These are phyloP conservation scores for Protomyces macrosporus DNA, from an alignment of 1,139 yeast genomes.

Conservation along the genomic window DNA sequence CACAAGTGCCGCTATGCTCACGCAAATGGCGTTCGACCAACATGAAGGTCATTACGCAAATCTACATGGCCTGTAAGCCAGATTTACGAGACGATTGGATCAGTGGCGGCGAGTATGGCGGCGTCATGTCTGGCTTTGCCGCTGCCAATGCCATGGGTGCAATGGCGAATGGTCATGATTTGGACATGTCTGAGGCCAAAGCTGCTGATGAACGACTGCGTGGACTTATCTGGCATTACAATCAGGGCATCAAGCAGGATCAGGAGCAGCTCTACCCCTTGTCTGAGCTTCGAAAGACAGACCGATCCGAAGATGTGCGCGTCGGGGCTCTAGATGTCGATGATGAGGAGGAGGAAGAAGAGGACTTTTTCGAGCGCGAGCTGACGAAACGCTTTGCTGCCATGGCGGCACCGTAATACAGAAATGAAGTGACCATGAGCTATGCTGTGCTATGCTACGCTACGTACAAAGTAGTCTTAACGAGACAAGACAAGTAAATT, in stretches of 20 bases:
- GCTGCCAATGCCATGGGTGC: conserved; percentile 72
- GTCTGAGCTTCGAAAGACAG: not conserved
- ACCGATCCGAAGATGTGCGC: not conserved
- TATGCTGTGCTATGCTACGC: too few species aligned
- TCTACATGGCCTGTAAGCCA: conserved; percentile 68
- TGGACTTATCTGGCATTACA: not conserved
- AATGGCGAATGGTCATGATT: conserved; percentile 1
- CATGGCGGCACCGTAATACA: not conserved
- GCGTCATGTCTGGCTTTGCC: conserved; percentile 37
- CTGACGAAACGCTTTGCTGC: not conserved
- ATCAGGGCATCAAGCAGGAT: not conserved
- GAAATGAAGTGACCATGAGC: too few species aligned
- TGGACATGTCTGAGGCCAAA: not conserved
- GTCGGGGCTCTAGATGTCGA: not conserved
- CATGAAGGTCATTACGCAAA: conserved; percentile 88
- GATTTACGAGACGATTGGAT: conserved; percentile 83
- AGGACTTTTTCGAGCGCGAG: not conserved
- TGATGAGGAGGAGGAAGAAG: not conserved
- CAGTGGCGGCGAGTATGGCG: conserved; percentile 57
- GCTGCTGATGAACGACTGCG: not conserved
- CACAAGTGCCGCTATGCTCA: conserved; percentile 84
- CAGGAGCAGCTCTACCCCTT: too few species aligned
- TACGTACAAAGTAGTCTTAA: too few species aligned
- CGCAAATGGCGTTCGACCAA: conserved; percentile 90
- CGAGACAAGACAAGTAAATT: too few species aligned